Base-by-base conservation (phyloP, 2,329 filamentous ascomycete genomes). In the Calonectria ilicicola region DNA sequence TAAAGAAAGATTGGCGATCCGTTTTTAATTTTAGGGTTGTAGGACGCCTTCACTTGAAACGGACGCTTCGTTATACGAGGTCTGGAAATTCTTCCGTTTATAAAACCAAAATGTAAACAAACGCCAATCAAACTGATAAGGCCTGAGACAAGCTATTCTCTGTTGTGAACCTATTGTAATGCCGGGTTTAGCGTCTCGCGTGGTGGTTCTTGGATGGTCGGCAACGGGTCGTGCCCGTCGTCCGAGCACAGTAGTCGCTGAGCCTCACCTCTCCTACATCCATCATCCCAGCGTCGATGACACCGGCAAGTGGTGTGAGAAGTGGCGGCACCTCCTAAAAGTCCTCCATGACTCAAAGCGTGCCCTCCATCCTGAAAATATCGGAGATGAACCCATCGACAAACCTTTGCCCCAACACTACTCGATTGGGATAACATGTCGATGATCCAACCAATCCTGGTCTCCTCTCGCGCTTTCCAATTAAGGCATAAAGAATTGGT, bases 1-100 rank as follows among this genome's bases (percentile, higher is more conserved):
- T 51, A 42, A 46, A 51, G 40, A 56, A 26, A 10, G 27, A 40
- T 42, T 42, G 65, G 63, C 35, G 46, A 74, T 60, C 53, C 53
- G 53, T 60, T 38, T 60, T 38, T 40, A 60, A 60, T 60, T 60
- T 27, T 27, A 40, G 21, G 63, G 29, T 27, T 64, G 47, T 51
- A 46, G 47, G 74, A 72, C 51, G 65, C 62, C 26, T 26, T 32
- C 23, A 46, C 38, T 63, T 63, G 58, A 46, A 63, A 63, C 32
- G 32, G n/a, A 35, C 53, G 35, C 32, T 38, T 21, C 38, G 53
- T 35, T 14, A 60, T 21, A 35, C 12, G 53, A 38, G 53, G 53
- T 60, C 38, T 35, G 32, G 21, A 40, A 23, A 17, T 60, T 23
- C n/a, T 38, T 47, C 44, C 44, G 44, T 47, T n/a, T 46, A 46